phyloP scores from a whole-genome alignment of 495 filamentous ascomycete species.

The Ascodesmis nigricans region DNA sequence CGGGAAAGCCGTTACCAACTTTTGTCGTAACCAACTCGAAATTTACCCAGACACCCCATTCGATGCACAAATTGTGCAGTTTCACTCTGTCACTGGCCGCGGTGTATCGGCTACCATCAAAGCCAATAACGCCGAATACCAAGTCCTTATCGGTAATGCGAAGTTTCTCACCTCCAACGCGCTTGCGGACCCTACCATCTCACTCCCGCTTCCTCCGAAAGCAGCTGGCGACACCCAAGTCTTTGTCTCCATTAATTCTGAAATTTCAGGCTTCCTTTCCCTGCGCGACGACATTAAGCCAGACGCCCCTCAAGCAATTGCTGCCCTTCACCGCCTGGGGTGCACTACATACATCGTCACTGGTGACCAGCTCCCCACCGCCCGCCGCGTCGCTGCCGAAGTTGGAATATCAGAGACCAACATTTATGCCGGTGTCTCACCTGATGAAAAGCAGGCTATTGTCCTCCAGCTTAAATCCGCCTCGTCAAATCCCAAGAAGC shows the following conservation, averaged over 20 bases:
- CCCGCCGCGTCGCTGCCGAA: slow-evolving; percentile 53
- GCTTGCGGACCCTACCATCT: slow-evolving; percentile 29
- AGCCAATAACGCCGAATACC: slow-evolving; percentile 51
- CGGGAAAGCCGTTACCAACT: slow-evolving; percentile 56
- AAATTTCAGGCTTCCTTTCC: slow-evolving; percentile 57
- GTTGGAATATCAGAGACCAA: slow-evolving; percentile 58
- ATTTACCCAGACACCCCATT: slow-evolving; percentile 49
- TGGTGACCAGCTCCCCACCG: slow-evolving; percentile 67
- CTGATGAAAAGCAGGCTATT: slow-evolving; percentile 70
- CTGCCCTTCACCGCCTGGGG: slow-evolving; percentile 63
- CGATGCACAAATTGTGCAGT: slow-evolving; percentile 64
- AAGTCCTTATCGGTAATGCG: slow-evolving; percentile 63
- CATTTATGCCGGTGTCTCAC: slow-evolving; percentile 64
- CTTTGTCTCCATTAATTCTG: slow-evolving; percentile 65
- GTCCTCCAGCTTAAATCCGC: slow-evolving; percentile 48
- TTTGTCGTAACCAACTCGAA: slow-evolving; percentile 51
- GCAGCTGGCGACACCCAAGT: slow-evolving; percentile 55
- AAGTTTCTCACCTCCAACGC: slow-evolving; percentile 47
- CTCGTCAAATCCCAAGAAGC: no score
- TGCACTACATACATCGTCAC: slow-evolving; percentile 33
- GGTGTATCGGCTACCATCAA: slow-evolving; percentile 69
- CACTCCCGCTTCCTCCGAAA: slow-evolving; percentile 19
- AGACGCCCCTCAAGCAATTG: slow-evolving; percentile 57
- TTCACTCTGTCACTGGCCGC: slow-evolving; percentile 62
- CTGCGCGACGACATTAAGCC: slow-evolving; percentile 81